Base-by-base conservation (phyloP, 2,329 filamentous ascomycete genomes). In the Ascochyta pisi region DNA sequence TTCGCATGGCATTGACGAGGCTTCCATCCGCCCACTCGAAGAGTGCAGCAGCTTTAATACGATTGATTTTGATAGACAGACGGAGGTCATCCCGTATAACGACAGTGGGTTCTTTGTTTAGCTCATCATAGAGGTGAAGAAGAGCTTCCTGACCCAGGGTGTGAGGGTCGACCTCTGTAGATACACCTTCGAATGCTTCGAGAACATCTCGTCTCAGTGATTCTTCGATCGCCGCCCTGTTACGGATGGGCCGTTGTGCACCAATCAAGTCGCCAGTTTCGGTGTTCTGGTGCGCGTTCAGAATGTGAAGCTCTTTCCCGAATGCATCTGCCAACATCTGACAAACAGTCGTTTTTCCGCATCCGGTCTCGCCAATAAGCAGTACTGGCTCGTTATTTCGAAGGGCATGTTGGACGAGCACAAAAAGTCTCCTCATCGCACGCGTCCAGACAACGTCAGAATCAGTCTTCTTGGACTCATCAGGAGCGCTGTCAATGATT, bases 21-120 rank as follows among this genome's bases (percentile, higher is more conserved):
- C 90, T 96, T 52, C 95, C 95, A 70, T 99, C 95, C 0, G 87
- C 89, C 95, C 95, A 99, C 77, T 98, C 93, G 53, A 99, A 99
- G 0, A 99, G 80, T 3, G 93, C 90, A 63, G 92, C 92, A 68
- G 86, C 87, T 65, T 91, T 89, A 13, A 83, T 82, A 41, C 84
- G 78, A 48, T 82, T 81, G 1, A 58, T 31, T 16, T 78, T 66
- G n/a, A 85, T 82, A 7, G 71, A 63, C 26, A 71, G 51, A 10
- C 65, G 75, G 16, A 77, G 57, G 2, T 74, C 67, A 3, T 60
- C 40, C 4, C 87, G 81, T 19, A 90, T 75, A 0, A 67, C 65
- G 24, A 79, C 76, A 33, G 78, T 61, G 6, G 79, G 73, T 3
- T 81, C 76, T 0, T 76, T 60, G 35, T 79, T 69, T 4, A 90